Evolutionary conservation across 2,329 filamentous ascomycete species (phyloP).

Genomic region (Ilyonectria destructans): DNA sequence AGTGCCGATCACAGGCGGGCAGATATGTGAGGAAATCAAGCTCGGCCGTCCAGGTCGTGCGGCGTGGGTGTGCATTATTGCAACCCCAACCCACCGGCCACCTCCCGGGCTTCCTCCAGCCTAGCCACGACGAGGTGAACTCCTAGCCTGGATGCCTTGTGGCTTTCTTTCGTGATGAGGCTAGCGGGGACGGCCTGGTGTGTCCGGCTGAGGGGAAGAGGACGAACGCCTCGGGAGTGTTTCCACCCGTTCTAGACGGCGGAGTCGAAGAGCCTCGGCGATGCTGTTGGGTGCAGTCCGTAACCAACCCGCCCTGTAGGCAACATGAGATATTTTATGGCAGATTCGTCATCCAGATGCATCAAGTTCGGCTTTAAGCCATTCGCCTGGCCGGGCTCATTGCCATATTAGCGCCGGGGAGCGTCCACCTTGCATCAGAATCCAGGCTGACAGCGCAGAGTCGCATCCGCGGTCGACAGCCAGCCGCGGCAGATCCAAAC

Average conservation of each 20-base stretch:
- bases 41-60: constrained; percentile 11
- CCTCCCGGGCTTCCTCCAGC: constrained; percentile 24
- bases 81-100: constrained; percentile 47
- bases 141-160: constrained; percentile 10
- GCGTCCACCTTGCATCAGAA: constrained; percentile 15
- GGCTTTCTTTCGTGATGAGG: constrained; percentile 4
- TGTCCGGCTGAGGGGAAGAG: background rate
- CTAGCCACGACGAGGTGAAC: background rate
- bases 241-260: background rate
- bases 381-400: constrained; percentile 6
- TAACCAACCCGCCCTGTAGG: background rate
- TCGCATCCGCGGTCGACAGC: constrained; percentile 21
- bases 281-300: background rate
- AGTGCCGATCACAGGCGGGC: constrained; percentile 9
- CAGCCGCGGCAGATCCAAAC: constrained; percentile 33
- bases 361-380: constrained; percentile 6
- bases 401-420: constrained; percentile 26
- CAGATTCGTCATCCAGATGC: constrained; percentile 21
- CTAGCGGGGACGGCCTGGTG: constrained; percentile 1
- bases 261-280: background rate
- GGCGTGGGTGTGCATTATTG: constrained; percentile 25
- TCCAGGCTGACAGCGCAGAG: constrained; percentile 33
- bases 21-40: constrained; percentile 18
- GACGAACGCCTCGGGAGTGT: constrained; percentile 1
- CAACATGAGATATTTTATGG: constrained; percentile 29